Conservation (phyloP, 2,329 filamentous ascomycete genomes). For the Penicillium sp. region DNA sequence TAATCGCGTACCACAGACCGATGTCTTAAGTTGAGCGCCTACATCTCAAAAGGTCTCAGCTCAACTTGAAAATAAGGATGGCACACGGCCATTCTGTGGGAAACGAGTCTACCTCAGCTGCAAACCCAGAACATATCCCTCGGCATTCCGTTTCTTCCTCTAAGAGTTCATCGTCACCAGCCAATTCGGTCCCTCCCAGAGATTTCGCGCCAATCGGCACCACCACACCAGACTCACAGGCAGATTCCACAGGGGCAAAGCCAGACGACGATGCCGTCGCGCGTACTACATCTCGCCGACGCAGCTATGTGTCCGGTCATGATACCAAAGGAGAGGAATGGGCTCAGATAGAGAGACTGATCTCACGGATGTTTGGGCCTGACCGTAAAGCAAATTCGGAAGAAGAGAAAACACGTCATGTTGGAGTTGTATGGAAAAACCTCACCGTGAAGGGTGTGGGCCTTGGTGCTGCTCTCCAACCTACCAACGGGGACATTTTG, state of each 20-base stretch:
- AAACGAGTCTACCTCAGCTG: not conserved
- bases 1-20: not conserved
- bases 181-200: not conserved
- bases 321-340: conserved; percentile 28
- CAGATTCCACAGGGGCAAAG: not conserved
- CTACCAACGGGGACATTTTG: conserved; percentile 57
- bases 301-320: conserved; percentile 22
- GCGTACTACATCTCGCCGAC: conserved; percentile 27
- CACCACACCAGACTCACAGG: not conserved
- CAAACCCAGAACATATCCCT: not conserved
- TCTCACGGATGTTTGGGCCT: conserved; percentile 69
- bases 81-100: not conserved
- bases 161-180: not conserved
- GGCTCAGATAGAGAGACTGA: conserved; percentile 45
- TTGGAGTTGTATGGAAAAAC: conserved; percentile 67
- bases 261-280: conserved; percentile 18
- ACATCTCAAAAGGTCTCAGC: not conserved
- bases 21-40: not conserved
- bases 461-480: conserved; percentile 61
- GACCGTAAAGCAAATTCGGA: conserved; percentile 64
- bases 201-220: conserved; percentile 14
- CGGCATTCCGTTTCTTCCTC: not conserved
- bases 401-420: conserved; percentile 67
- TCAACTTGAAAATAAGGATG: not conserved
- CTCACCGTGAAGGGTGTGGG: conserved; percentile 69